A percentile compares a stretch with the other conserved stretches of the same genome.
Conservation (phyloP, 768 basidiomycete genomes). For the Boletus pseudopeckii region DNA sequence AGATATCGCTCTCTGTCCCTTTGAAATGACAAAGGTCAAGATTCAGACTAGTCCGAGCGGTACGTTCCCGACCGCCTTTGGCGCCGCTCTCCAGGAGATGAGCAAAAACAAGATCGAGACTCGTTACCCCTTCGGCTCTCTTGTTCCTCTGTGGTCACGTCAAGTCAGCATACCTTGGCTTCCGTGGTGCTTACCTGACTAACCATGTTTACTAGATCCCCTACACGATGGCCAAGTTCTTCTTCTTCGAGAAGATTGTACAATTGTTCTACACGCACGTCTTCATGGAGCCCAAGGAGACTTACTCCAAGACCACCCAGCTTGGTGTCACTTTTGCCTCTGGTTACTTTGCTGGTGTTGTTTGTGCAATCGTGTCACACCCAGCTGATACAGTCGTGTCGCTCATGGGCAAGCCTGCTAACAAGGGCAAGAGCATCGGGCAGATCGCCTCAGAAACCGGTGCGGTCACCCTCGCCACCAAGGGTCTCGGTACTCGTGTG, state of each 20-base stretch:
- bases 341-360: slow-evolving; percentile 93
- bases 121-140: slow-evolving; percentile 79
- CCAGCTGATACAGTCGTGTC: slow-evolving; percentile 93
- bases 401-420: slow-evolving; percentile 83
- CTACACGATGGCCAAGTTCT: slow-evolving; percentile 99
- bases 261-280: slow-evolving; percentile 85
- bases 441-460: slow-evolving; percentile 70
- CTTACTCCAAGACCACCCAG: slow-evolving; percentile 77
- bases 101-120: slow-evolving; percentile 60
- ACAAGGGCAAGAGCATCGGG: slow-evolving; percentile 77
- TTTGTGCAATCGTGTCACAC: slow-evolving; percentile 94
- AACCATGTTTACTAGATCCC: slow-evolving; percentile 58
- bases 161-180: slow-evolving; percentile 46
- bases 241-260: slow-evolving; percentile 90
- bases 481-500: slow-evolving; percentile 84
- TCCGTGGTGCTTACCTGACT: not conserved
- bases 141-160: slow-evolving; percentile 84
- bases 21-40: slow-evolving; percentile 92
- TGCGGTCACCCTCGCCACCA: slow-evolving; percentile 60
- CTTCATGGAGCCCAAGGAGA: slow-evolving; percentile 73
- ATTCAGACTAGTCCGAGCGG: slow-evolving; percentile 75
- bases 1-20: slow-evolving; percentile 91
- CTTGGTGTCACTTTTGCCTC: slow-evolving; percentile 87
- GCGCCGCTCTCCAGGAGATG: slow-evolving; percentile 71
- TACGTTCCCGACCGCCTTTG: slow-evolving; percentile 74